These are phyloP conservation scores for Plenodomus biglobosus DNA, from an alignment of 2,329 filamentous ascomycete genomes.

Conservation along the genomic window DNA sequence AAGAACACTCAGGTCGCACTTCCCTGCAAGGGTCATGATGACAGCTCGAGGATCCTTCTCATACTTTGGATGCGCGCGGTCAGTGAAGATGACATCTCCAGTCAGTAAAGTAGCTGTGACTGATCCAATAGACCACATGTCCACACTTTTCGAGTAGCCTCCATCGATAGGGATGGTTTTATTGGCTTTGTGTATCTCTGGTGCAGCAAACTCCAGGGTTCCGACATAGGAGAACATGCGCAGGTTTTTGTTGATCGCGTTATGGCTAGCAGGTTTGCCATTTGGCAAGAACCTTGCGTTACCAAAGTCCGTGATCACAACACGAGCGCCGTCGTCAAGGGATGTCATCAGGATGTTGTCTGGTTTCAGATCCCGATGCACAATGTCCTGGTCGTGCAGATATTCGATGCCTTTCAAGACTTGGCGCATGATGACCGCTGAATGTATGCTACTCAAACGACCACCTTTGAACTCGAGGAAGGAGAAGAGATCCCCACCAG, in stretches of 20 bases:
- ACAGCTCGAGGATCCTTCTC: conserved; percentile 25
- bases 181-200: conserved; percentile 47
- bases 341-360: conserved; percentile 65
- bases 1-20: conserved; percentile 50
- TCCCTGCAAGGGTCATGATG: conserved; percentile 39
- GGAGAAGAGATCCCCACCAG: conserved; percentile 63
- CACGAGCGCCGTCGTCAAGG: conserved; percentile 51
- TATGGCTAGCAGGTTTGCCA: conserved; percentile 3
- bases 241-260: conserved; percentile 9
- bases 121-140: conserved; percentile 65
- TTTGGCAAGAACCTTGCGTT: conserved; percentile 50
- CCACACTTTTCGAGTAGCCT: conserved; percentile 61
- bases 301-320: conserved; percentile 65
- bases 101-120: conserved; percentile 56
- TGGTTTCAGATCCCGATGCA: conserved; percentile 65
- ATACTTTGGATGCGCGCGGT: conserved; percentile 33
- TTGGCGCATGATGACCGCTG: conserved; percentile 58
- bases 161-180: conserved; percentile 20
- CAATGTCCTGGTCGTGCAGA: conserved; percentile 57
- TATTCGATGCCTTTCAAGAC: conserved; percentile 61
- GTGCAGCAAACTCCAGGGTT: conserved; percentile 60
- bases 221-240: conserved; percentile 59
- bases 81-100: conserved; percentile 52
- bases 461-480: conserved; percentile 56
- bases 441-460: conserved; percentile 52